These are phyloP conservation scores for Oryza nivara DNA, from an alignment of 176 grass and related monocot genomes.

Conservation along the genomic window DNA sequence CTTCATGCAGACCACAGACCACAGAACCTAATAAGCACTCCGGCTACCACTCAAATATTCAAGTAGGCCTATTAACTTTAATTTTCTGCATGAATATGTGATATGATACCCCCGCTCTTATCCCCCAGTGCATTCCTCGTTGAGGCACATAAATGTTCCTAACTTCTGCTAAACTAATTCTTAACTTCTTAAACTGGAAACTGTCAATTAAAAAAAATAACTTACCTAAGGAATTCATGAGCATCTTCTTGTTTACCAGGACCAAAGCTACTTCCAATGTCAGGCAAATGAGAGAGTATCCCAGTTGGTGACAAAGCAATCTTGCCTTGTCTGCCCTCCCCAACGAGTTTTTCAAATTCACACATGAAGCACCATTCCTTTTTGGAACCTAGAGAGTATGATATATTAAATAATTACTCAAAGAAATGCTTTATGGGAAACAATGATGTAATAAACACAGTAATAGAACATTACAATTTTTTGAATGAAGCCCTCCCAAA, in stretches of 20 bases:
- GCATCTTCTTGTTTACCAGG: conserved; percentile 92
- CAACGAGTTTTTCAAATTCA: conserved; percentile 83
- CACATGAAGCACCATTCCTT: conserved; percentile 94
- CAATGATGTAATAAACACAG: conserved; percentile 6
- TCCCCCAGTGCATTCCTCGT: background rate
- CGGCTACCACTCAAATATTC: background rate
- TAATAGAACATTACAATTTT: conserved; percentile 65
- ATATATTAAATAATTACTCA: conserved; percentile 31
- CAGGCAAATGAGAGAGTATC: conserved; percentile 75
- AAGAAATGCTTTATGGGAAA: background rate
- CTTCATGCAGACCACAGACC: background rate
- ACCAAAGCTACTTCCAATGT: conserved; percentile 78
- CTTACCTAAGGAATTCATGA: conserved; percentile 96
- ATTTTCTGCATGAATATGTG: background rate
- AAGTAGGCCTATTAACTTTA: background rate
- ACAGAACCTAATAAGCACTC: background rate
- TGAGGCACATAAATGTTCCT: conserved; percentile 10
- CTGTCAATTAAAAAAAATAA: background rate
- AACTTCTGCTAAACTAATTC: conserved; percentile 1
- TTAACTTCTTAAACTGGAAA: conserved; percentile 17
- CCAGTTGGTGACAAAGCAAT: conserved; percentile 69
- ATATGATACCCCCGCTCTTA: background rate
- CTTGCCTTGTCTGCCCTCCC: conserved; percentile 61
- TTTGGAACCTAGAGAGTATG: conserved; percentile 57
- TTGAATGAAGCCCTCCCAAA: conserved; percentile 80